Percentiles rank a stretch among this genome's conserved stretches.
These are phyloP conservation scores for Kurtzmaniella quercitrusa DNA, from an alignment of 1,139 yeast species.

Conservation along the genomic window DNA sequence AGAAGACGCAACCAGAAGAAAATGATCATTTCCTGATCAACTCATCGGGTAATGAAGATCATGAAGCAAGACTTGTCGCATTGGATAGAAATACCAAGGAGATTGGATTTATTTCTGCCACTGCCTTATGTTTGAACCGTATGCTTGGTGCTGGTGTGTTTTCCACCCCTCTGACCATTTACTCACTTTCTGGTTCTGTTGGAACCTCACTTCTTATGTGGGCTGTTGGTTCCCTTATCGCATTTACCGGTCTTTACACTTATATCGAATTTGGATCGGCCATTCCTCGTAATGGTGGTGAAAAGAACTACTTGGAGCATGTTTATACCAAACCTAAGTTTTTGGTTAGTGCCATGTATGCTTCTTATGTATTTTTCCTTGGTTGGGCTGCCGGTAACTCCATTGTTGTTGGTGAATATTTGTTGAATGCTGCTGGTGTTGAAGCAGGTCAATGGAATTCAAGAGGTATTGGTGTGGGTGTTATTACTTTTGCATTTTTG, in stretches of 20 bases:
- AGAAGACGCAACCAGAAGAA: not conserved
- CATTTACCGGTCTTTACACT: conserved; percentile 69
- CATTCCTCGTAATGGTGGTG: conserved; percentile 85
- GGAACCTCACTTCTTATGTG: conserved; percentile 72
- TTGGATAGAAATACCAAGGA: conserved; percentile 51
- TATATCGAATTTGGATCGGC: conserved; percentile 85
- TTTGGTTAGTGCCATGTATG: conserved; percentile 70
- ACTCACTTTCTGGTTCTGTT: conserved; percentile 64
- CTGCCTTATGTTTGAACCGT: conserved; percentile 68
- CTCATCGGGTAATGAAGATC: conserved; percentile 12
- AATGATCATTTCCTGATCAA: conserved; percentile 5
- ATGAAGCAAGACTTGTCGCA: conserved; percentile 34
- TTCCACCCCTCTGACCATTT: conserved; percentile 80
- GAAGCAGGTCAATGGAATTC: conserved; percentile 73
- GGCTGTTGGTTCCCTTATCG: conserved; percentile 73
- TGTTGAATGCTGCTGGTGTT: conserved; percentile 65
- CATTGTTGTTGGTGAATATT: conserved; percentile 46
- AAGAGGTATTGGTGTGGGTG: conserved; percentile 71
- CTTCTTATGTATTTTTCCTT: conserved; percentile 67
- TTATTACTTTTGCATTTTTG: conserved; percentile 66
- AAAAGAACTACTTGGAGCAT: conserved; percentile 75
- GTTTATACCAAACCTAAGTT: conserved; percentile 67
- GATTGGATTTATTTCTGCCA: conserved; percentile 66
- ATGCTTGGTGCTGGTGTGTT: conserved; percentile 90
- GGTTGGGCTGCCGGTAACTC: conserved; percentile 87